A percentile compares a stretch with the other conserved stretches of the same genome.
Conservation (phyloP, 495 filamentous ascomycete genomes). For the Pseudevernia furfuracea region DNA sequence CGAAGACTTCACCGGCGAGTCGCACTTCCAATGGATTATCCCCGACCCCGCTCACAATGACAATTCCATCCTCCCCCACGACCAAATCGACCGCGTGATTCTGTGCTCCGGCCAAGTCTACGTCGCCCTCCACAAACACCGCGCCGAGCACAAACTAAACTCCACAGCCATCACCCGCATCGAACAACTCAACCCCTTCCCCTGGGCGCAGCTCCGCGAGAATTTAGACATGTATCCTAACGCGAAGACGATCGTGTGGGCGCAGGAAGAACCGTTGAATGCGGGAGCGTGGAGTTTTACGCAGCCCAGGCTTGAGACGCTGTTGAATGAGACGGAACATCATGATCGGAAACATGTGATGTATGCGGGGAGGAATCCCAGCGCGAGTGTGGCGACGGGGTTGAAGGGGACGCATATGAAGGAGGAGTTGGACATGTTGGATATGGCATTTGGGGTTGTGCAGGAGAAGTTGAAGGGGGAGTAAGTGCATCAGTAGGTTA, state of each 20-base stretch:
- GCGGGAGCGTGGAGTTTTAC: slow-evolving; percentile 92
- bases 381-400: slow-evolving; percentile 86
- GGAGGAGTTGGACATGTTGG: slow-evolving; percentile 86
- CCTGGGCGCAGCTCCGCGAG: slow-evolving; percentile 90
- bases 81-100: slow-evolving; percentile 89
- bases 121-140: slow-evolving; percentile 81
- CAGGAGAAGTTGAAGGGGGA: slow-evolving; percentile 53
- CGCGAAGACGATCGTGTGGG: slow-evolving; percentile 92
- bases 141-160: slow-evolving; percentile 71
- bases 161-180: slow-evolving; percentile 89
- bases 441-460: slow-evolving; percentile 60
- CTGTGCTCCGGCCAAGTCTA: slow-evolving; percentile 95
- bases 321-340: slow-evolving; percentile 82
- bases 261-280: slow-evolving; percentile 95
- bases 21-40: slow-evolving; percentile 95
- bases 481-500: slow-evolving; percentile 14
- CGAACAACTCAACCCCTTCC: slow-evolving; percentile 98
- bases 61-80: slow-evolving; percentile 61
- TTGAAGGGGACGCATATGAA: slow-evolving; percentile 80
- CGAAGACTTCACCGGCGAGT: slow-evolving; percentile 81
- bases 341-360: slow-evolving; percentile 92
- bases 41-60: slow-evolving; percentile 73
- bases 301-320: slow-evolving; percentile 91
- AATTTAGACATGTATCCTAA: slow-evolving; percentile 96
- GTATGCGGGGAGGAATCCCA: slow-evolving; percentile 89